Base-by-base conservation (phyloP, 2,329 filamentous ascomycete genomes). In the Trichoderma harzianum region DNA sequence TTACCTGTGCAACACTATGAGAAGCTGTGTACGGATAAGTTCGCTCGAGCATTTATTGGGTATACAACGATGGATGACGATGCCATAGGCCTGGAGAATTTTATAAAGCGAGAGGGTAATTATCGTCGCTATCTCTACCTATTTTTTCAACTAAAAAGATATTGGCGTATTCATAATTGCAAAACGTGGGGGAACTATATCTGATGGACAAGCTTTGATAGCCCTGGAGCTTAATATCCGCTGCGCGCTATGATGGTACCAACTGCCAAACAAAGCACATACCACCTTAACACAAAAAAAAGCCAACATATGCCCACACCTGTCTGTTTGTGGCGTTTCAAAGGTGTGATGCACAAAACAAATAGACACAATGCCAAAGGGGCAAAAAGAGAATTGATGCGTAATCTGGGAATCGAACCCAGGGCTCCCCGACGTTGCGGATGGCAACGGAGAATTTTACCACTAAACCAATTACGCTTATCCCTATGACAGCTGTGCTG, bases 401-500 rank as follows among this genome's bases (percentile, higher is more conserved):
- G 77, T 79, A 73, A 77, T 76, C 78, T 77, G 77, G 77, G 77
- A 79, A 79, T 79, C 76, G 78, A 79, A 79, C 77, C 77, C 78
- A 78, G 78, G 77, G 77, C 78, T 78, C 78, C 77, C 77, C 77
- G 78, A 78, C 74, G 73, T 73, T 76, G 75, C 74, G 66, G 73
- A 78, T 79, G 78, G 78, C 77, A 79, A 79, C 77, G 78, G 77
- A 78, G 77, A 78, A 79, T 79, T 79, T 79, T 78, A 79, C 77
- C 78, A 78, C 77, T 79, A 79, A 79, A 79, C 78, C 78, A 79
- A 77, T 78, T 73, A 79, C 77, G 77, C 78, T 30, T 26, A 12
- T 18, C 34, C 32, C 32, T 67, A 12, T 34, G 24, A 24, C 24
- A 53, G 14, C 8, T 36, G n/a, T 7, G 2, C 32, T 58, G 47